Conservation (phyloP, 108 stramenopile species). For the Cyclostephanos tholiformis region DNA sequence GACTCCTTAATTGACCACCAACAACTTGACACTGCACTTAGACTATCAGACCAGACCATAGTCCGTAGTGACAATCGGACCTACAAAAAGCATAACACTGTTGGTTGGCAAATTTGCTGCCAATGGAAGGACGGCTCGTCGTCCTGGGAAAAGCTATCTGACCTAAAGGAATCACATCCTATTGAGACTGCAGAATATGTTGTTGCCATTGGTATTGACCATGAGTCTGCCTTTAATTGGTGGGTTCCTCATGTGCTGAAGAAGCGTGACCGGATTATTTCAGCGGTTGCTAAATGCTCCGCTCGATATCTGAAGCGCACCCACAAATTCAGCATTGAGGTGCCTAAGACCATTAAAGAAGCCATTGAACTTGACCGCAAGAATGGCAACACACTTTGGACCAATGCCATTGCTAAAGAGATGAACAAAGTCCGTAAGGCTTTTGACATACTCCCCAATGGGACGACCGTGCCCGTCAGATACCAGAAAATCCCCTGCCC, state of each 20-base stretch:
- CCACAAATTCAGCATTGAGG: slow-evolving; percentile 22
- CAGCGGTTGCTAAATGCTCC: too few species aligned
- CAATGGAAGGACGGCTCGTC: slow-evolving; percentile 46
- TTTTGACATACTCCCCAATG: slow-evolving; percentile 25
- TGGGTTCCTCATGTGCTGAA: slow-evolving; percentile 10
- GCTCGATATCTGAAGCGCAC: slow-evolving; percentile 17
- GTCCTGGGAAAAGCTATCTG: slow-evolving; percentile 25
- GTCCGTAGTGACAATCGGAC: slow-evolving; percentile 11
- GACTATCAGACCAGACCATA: background rate
- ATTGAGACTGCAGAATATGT: slow-evolving; percentile 26
- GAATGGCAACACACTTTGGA: slow-evolving; percentile 47
- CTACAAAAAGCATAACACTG: slow-evolving; percentile 25
- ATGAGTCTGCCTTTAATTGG: slow-evolving; percentile 1
- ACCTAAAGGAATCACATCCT: slow-evolving; percentile 25
- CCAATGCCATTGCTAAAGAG: slow-evolving; percentile 51
- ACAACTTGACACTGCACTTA: background rate
- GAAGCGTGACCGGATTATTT: slow-evolving; percentile 2
- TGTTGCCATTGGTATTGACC: slow-evolving; percentile 1
- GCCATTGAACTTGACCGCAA: slow-evolving; percentile 43
- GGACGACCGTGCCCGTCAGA: slow-evolving; percentile 32
- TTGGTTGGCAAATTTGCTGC: slow-evolving; percentile 6
- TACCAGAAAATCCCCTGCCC: background rate
- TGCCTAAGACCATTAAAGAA: slow-evolving; percentile 44
- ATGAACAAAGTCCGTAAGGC: slow-evolving; percentile 48
- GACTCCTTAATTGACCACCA: background rate